Evolutionary conservation across 2,329 filamentous ascomycete species (phyloP), one percentile per base, ranked within the genome.

Genomic region (Paecilomyces dactylethromorphus): DNA sequence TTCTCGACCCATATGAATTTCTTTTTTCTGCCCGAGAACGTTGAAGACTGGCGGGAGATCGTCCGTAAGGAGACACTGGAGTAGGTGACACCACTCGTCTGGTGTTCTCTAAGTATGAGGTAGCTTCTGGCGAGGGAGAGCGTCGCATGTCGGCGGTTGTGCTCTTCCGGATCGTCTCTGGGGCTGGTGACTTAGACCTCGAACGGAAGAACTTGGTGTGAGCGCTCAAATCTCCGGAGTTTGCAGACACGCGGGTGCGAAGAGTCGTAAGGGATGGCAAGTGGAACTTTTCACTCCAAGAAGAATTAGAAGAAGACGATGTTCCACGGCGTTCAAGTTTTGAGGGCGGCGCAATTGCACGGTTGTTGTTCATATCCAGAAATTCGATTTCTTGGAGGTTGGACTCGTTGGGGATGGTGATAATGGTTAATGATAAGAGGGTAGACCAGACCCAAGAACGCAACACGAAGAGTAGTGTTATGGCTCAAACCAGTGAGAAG

Each of bases 1-100:
- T 68, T 54, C 66, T 66, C 29, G 65, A 66, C 26, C 61, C 62
- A n/a, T 62, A 65, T 5, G 65, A 60, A 35, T 63, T 61, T 29
- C 59, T 59, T 58, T 62, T 66, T 49, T 58, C 53, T 55, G 53
- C 57, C 58, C 8, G 39, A 31, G 32, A 55, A 55, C n/a, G 55
- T 56, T 57, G 64, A 10, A 58, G 59, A 49, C 60, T 66, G 29
- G 56, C 62, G 33, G 59, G 58, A 13, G 60, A 63, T 32, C 59
- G 57, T 18, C 62, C 58, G 31, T 56, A 59, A 6, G 62, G 54
- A 55, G 66, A 64, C 64, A 68, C 69, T 12, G 60, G 57, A 18
- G 45, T 53, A 1, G 68, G 63, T 33, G 65, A 68, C 15, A 57
- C 59, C 5, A 66, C 63, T 32, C 54, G 63, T 49, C 58, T 60